Conservation (phyloP, 305 asterid species). For the Fraxinus velutina region DNA sequence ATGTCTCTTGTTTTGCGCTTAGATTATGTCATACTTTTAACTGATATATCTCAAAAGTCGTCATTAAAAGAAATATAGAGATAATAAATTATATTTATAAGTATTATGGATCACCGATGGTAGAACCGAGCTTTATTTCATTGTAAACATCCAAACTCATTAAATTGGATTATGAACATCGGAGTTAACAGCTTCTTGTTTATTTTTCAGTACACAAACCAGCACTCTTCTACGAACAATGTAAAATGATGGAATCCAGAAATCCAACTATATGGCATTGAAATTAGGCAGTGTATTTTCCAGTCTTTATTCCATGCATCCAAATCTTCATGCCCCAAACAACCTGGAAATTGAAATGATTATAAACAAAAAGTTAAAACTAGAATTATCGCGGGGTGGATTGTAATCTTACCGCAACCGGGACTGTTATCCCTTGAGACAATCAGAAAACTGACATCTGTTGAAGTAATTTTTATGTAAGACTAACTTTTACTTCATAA, state of each 20-base stretch:
- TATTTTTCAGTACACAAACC: not conserved
- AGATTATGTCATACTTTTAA: too few species aligned
- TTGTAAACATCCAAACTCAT: not conserved
- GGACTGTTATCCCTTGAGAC: slow-evolving; percentile 54
- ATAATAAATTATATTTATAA: not conserved
- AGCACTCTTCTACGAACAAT: not conserved
- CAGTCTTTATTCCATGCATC: slow-evolving; percentile 15
- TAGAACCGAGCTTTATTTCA: not conserved
- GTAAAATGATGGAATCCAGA: not conserved
- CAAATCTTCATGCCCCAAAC: slow-evolving; percentile 53
- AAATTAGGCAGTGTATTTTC: slow-evolving; percentile 1
- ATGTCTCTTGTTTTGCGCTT: too few species aligned
- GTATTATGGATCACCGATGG: not conserved
- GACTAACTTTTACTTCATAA: not conserved
- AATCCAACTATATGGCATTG: not conserved
- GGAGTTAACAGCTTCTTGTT: not conserved
- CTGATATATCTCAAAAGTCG: too few species aligned
- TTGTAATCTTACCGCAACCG: slow-evolving; percentile 47
- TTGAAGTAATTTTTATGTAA: not conserved
- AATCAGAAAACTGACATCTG: slow-evolving; percentile 26
- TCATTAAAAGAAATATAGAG: too few species aligned
- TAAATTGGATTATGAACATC: not conserved
- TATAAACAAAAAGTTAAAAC: not conserved
- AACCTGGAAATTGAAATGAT: slow-evolving; percentile 41
- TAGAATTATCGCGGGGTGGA: not conserved